Evolutionary conservation across 768 basidiomycete genomes (phyloP), one percentile per base, ranked within the genome.

Genomic region (Chiua virens): DNA sequence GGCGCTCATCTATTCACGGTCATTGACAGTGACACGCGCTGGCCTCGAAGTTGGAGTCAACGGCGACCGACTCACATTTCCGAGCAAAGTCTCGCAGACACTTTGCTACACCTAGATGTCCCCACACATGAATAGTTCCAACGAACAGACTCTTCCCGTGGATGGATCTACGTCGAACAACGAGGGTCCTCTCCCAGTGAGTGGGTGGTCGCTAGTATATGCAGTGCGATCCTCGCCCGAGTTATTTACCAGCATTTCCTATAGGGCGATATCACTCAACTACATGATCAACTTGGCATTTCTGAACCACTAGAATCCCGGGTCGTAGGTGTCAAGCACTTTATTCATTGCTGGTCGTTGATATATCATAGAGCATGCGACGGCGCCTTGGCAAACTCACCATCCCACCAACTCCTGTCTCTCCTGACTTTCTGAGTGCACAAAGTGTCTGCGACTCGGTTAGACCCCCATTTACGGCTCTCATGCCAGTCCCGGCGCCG

Each of bases 401-500:
- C 34, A 64, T 64, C 58, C 57, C 51, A 1, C 3, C 20, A 14
- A 28, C 51, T 35, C 39, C 38, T 30, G n/a, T 41, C 36, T 20
- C 34, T 43, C 22, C 45, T 10, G 49, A 32, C 41, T 22, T 52
- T 40, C 8, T 42, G 17, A 41, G 45, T 44, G 42, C 14, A 15
- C 53, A 49, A 34, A 58, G 52, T 35, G 37, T 45, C 21, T 46
- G 36, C 58, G 53, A 61, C n/a, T 50, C 61, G 9, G 4, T 20
- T 28, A 47, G 18, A 5, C 40, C 46, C 25, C 37, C 42, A 30
- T 50, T 45, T 25, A 47, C 54, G 47, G 21, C 38, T 47, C 35
- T 38, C 35, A 54, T 64, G 58, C 22, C 17, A 34, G 15, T 17
- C 17, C 52, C 17, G 13, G 27, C 30, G 20, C 8, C 28, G 17